phyloP scores from a whole-genome alignment of 2,329 filamentous ascomycete genomes.

The Teratosphaeria gauchensis region DNA sequence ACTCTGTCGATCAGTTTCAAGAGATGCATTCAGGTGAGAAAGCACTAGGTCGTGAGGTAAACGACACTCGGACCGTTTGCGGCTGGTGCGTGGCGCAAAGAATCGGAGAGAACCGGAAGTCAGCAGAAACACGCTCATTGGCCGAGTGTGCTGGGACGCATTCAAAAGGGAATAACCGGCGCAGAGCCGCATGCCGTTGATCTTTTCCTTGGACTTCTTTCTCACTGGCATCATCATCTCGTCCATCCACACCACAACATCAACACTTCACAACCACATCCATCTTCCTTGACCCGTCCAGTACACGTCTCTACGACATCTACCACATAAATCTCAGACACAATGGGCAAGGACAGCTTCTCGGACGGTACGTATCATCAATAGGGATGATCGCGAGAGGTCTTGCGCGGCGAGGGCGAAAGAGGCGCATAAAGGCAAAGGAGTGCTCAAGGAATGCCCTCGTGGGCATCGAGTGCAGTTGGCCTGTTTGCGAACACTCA shows the following conservation, averaged over 20 bases:
- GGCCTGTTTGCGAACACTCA: neutral
- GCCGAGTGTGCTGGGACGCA: neutral
- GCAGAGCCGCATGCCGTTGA: neutral
- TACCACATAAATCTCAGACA: slow-evolving; percentile 7
- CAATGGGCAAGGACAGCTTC: slow-evolving; percentile 31
- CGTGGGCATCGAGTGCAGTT: neutral
- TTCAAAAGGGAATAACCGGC: neutral
- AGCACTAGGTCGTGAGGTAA: neutral
- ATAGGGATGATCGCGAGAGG: neutral
- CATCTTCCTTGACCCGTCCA: neutral
- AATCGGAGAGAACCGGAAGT: neutral
- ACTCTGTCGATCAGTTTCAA: neutral
- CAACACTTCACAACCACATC: neutral
- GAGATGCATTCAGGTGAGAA: neutral
- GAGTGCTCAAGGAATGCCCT: neutral
- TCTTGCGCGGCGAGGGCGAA: neutral
- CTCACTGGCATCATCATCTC: neutral
- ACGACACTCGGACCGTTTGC: neutral
- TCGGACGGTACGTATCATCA: slow-evolving; percentile 22
- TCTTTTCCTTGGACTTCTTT: neutral
- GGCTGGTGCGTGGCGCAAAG: neutral
- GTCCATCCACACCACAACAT: neutral
- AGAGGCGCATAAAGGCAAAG: neutral
- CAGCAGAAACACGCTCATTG: neutral
- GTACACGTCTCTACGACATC: neutral